Evolutionary conservation across 148 eudicot genomes (phyloP), one percentile per base, ranked within the genome.

Genomic region (Chenopodium album): DNA sequence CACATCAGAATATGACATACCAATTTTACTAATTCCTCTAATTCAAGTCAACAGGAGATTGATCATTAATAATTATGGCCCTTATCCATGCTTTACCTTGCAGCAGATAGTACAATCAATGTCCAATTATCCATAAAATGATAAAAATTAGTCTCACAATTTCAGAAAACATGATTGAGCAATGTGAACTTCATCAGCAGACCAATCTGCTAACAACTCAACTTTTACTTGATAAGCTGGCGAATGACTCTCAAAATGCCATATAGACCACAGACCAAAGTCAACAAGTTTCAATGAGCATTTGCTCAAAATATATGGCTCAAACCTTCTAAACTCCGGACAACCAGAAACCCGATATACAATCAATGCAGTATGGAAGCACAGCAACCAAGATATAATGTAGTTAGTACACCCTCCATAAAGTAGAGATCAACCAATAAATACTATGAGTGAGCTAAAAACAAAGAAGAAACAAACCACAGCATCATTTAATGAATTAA

Each of bases 401-500:
- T 59, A 73, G 16, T 16, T n/a, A 77, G 47, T 71, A 56, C 44
- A 20, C n/a, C 31, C 7, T 69, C 67, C 79, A 83, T 73, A 19
- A 16, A 54, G 52, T 23, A 9, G 41, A 59, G 41, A 59, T 66
- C 54, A 69, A 29, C 17, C 60, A 29, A 68, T 75, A 60, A 59
- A 84, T 80, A 69, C 82, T 50, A 76, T 47, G 67, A 85, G 66
- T 29, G 46, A 69, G 67, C 37, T 78, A 56, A 77, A 63, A 79
- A 37, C 82, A 72, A 64, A 80, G 73, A 26, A 65, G 75, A 76
- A 71, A 82, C 66, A 76, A 60, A 76, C 23, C 41, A 75, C 32
- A 76, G 65, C 85, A 52, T 48, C 83, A 83, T 63, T 82, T 50
- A 86, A 79, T 77, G 84, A 72, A 63, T 79, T 44, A 78, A 62